Percentiles rank a stretch among this genome's conserved stretches.
These are phyloP conservation scores for Globisporangium cederbergense DNA, from an alignment of 352 stramenopile species.

Conservation along the genomic window DNA sequence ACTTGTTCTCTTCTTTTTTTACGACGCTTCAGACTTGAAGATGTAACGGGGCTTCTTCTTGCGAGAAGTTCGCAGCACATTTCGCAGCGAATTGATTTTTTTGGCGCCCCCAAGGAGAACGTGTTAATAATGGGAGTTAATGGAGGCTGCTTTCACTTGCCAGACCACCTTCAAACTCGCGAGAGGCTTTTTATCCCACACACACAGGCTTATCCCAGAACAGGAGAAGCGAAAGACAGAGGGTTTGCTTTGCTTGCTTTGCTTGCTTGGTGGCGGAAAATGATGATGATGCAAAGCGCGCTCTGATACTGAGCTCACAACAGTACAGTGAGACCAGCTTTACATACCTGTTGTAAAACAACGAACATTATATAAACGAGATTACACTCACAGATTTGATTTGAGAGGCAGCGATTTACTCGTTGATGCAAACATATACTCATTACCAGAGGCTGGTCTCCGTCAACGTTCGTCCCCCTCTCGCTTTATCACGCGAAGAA, in stretches of 20 bases:
- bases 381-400: background rate
- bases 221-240: too few relatives aligned
- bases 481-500: slow-evolving; percentile 2
- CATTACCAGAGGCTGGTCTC: background rate
- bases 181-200: too few relatives aligned
- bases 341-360: background rate
- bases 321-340: background rate
- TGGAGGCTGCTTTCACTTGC: too few relatives aligned
- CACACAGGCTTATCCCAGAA: too few relatives aligned
- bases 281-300: background rate
- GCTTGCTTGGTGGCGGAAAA: background rate
- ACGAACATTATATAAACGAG: background rate
- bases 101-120: too few relatives aligned
- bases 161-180: too few relatives aligned
- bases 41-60: too few relatives aligned
- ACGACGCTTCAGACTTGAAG: too few relatives aligned
- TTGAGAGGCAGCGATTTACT: background rate
- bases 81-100: too few relatives aligned
- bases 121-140: too few relatives aligned
- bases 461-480: background rate
- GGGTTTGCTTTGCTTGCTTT: background rate
- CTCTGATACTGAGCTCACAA: background rate
- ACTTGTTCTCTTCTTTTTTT: too few relatives aligned
- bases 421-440: background rate
- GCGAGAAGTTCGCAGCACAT: too few relatives aligned